These are phyloP conservation scores for Cymodocea nodosa DNA, from an alignment of 116 monocot species.

Conservation along the genomic window DNA sequence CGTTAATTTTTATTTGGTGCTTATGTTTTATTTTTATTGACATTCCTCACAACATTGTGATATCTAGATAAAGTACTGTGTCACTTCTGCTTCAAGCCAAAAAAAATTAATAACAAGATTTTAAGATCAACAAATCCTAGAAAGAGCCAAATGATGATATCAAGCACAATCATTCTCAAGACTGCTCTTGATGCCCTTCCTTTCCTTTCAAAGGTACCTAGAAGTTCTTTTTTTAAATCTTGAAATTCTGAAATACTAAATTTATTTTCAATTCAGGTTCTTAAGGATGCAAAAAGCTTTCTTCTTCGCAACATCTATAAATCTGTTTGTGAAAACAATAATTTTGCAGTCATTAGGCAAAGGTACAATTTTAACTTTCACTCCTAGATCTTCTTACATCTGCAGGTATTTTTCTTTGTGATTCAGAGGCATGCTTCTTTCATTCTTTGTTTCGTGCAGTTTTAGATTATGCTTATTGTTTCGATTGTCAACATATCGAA, in stretches of 20 bases:
- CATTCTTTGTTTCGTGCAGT: too few species aligned
- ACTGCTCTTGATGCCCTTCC: constrained; percentile 93
- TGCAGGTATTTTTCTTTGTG: not conserved
- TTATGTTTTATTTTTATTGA: not conserved
- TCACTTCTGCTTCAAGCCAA: constrained; percentile 91
- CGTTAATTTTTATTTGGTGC: not conserved
- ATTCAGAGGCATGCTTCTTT: too few species aligned
- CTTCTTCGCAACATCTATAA: constrained; percentile 72
- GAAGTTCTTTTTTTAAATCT: not conserved
- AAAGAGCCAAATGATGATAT: constrained; percentile 84
- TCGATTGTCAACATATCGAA: too few species aligned
- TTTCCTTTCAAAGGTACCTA: constrained; percentile 78
- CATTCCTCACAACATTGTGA: not conserved
- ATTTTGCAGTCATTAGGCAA: constrained; percentile 56
- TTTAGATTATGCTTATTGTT: too few species aligned
- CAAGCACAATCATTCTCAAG: constrained; percentile 81
- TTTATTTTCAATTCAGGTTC: constrained; percentile 40
- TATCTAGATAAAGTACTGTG: constrained; percentile 80
- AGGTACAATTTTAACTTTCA: constrained; percentile 23
- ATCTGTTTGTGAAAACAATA: constrained; percentile 73
- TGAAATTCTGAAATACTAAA: not conserved
- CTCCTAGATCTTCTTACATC: not conserved
- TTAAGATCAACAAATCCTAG: constrained; percentile 53
- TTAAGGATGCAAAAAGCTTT: constrained; percentile 80
- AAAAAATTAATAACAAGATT: constrained; percentile 55